Base-by-base conservation (phyloP, 257 asterid genomes). In the Buddleja alternifolia region DNA sequence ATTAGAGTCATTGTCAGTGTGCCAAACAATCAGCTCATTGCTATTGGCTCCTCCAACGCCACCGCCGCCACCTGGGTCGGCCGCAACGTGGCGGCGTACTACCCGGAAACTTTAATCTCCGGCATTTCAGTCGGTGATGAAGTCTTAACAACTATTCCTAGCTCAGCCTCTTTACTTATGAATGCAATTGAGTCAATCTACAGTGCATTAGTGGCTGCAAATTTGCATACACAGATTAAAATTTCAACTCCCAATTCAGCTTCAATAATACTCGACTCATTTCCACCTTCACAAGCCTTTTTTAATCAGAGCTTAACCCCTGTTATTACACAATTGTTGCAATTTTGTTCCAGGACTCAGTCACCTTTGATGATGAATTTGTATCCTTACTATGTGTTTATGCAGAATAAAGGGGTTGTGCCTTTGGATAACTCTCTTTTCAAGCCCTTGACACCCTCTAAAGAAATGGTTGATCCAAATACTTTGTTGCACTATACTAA, bases 331-430 rank as follows among this genome's bases (percentile, higher is more conserved):
- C 90, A 81, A 46, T 67, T 94, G 61, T 74, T 91, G 81, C 88
- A 76, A 52, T 94, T 94, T 55, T 62, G 78, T 52, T 91, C 98
- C 0, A 83, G 89, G 72, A 91, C 98, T 7, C 83, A 83, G 63
- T 94, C 97, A 1, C 99, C 98, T n/a, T 50, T 94, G 80, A 94
- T 94, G 97, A 91, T 94, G 99, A 94, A 94, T 67, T 64, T 94
- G 83, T 94, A 94, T 69, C 97, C 99, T 77, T 94, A 91, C 79
- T 92, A 91, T 61, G 99, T 94, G 15, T 89, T 84, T 79, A 91
- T 91, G 98, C 90, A 91, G 91, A 91, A 91, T 83, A 87, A 91
- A 75, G 99, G 98, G 60, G 90, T 94, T 40, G 97, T 94, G 41
- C 99, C 97, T 12, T 63, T 94, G 63, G 97, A 89, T 3, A 87